Evolutionary conservation across 2,329 filamentous ascomycete species (phyloP).

Genomic region (Beauveria scarabaeidicola): DNA sequence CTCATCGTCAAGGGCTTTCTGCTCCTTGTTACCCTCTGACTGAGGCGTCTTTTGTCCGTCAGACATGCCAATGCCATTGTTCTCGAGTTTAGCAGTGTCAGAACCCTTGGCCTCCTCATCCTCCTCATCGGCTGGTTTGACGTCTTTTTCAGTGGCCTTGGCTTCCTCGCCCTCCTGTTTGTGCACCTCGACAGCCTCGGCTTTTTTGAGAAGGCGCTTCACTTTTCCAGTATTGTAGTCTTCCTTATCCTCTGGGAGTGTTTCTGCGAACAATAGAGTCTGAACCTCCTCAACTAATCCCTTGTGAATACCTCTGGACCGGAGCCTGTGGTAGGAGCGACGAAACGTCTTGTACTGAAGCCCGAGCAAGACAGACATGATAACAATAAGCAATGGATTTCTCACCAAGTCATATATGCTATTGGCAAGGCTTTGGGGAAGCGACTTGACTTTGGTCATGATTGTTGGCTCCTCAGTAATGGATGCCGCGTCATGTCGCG

Average conservation of each 20-base stretch:
- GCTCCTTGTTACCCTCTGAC: neutral
- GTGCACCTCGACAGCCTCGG: neutral
- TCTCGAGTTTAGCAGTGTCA: neutral
- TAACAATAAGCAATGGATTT: slow-evolving; percentile 43
- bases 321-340: slow-evolving; percentile 28
- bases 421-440: slow-evolving; percentile 42
- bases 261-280: slow-evolving; percentile 5
- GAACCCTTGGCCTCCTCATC: neutral
- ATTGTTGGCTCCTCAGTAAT: slow-evolving; percentile 32
- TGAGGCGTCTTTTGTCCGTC: neutral
- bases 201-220: neutral
- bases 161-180: neutral
- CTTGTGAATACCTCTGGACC: slow-evolving; percentile 22
- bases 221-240: neutral
- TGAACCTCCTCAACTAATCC: slow-evolving; percentile 4
- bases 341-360: slow-evolving; percentile 39
- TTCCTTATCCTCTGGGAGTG: slow-evolving; percentile 1
- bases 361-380: slow-evolving; percentile 34
- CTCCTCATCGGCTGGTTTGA: neutral
- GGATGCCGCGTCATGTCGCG: slow-evolving; percentile 16
- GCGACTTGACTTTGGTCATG: slow-evolving; percentile 39
- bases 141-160: neutral
- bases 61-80: neutral
- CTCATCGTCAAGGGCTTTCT: slow-evolving; percentile 10
- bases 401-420: slow-evolving; percentile 47